Base-by-base conservation (phyloP, 148 eudicot genomes). In the Hydrangea macrophylla region DNA sequence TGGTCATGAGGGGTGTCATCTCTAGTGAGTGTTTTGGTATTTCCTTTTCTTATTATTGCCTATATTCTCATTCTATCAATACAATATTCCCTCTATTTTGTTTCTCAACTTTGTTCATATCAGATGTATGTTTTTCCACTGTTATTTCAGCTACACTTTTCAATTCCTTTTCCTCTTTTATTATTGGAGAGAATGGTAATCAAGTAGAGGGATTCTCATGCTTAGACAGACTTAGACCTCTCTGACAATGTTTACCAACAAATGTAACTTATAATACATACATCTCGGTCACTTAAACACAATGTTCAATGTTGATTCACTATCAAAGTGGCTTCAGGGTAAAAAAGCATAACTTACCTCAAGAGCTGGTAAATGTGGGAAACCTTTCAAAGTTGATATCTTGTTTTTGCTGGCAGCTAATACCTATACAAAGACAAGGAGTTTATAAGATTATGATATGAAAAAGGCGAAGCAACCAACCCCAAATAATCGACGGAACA, bases 321-420 rank as follows among this genome's bases (percentile, higher is more conserved):
- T 26, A 44, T 65, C 10, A 73, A 58, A 12, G 42, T 35, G 27
- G 36, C 56, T 22, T 48, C 50, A 15, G 27, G 48, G 24, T 22
- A 65, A 71, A 37, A 9, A 51, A 32, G 65, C 37, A 50, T 6
- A 64, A 79, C 88, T 53, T 71, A 91, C 99, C 97, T 94, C 99
- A 39, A 94, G 93, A 62, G 81, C 81, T 31, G 99, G 99, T 68
- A 94, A 80, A 73, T 84, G 62, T 10, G 99, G 99, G 69, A 94
- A 94, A 37, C 92, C 97, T 79, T 87, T 91, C 68, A 94, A 84
- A 62, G 93, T 85, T 62, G 90, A 89, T 64, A 94, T 83, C 81
- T 85, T 91, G 65, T 94, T 94, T 72, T 87, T 94, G 85, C 99
- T 94, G 70, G 99, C 99, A 64, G 99, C 99, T 73, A 94, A 77